Conservation (phyloP, 2,329 filamentous ascomycete genomes). For the Verticillium nubilum region DNA sequence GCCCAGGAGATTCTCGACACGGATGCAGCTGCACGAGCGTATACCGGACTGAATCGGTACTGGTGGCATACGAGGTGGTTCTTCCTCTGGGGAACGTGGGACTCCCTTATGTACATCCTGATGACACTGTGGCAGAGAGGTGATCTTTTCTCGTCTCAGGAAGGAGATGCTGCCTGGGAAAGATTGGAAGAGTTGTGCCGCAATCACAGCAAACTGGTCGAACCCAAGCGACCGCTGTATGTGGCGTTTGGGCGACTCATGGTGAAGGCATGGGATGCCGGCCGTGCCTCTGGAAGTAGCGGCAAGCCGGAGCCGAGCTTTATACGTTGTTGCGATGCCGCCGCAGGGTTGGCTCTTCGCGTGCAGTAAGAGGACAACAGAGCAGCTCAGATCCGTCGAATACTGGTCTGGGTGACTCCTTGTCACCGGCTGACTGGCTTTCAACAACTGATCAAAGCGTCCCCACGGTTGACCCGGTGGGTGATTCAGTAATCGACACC, state of each 20-base stretch:
- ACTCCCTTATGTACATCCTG: constrained; percentile 24
- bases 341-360: neutral
- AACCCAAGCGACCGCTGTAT: constrained; percentile 20
- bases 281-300: constrained; percentile 2
- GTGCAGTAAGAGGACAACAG: constrained; percentile 7
- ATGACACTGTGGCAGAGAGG: constrained; percentile 16
- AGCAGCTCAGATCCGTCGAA: neutral
- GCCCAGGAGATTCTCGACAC: constrained; percentile 30
- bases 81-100: constrained; percentile 26
- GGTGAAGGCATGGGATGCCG: constrained; percentile 25
- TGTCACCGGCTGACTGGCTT: neutral
- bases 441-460: neutral
- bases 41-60: constrained; percentile 17
- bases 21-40: constrained; percentile 22
- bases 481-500: neutral
- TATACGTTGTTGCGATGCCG: constrained; percentile 16
- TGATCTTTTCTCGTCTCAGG: constrained; percentile 12
- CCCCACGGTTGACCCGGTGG: neutral
- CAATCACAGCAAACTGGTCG: constrained; percentile 22
- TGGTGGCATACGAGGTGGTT: constrained; percentile 26
- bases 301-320: constrained; percentile 13
- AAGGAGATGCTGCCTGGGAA: constrained; percentile 16
- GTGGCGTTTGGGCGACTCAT: constrained; percentile 21
- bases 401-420: neutral
- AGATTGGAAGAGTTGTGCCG: constrained; percentile 18